phyloP scores from a whole-genome alignment of 2,329 filamentous ascomycete species.

The Colletotrichum acutatum region DNA sequence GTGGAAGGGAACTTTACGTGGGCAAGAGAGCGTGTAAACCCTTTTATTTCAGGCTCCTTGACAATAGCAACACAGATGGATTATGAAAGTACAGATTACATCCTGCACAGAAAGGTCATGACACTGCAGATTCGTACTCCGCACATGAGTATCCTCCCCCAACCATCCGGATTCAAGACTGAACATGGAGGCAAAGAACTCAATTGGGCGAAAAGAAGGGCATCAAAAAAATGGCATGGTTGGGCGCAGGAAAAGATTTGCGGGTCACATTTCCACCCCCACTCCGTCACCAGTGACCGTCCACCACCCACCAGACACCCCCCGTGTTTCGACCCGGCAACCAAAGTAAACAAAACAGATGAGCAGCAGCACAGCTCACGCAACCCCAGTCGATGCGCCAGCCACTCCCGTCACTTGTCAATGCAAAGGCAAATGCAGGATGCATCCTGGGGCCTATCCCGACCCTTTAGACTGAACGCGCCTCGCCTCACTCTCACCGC shows the following conservation, averaged over 20 bases:
- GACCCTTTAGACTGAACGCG: background rate
- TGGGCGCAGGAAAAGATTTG: background rate
- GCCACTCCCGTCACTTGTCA: slow-evolving; percentile 32
- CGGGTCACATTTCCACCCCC: slow-evolving; percentile 2
- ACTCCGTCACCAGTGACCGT: background rate
- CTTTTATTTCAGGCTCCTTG: background rate
- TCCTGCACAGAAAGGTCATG: too few relatives aligned
- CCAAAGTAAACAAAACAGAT: slow-evolving; percentile 28
- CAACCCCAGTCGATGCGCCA: background rate
- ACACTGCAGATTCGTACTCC: too few relatives aligned
- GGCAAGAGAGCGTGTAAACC: background rate
- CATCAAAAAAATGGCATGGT: slow-evolving; percentile 7
- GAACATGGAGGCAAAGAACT: background rate
- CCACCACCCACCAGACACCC: background rate
- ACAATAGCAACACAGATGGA: too few relatives aligned
- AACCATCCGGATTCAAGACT: background rate
- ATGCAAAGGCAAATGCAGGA: slow-evolving; percentile 21
- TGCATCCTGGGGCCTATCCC: background rate
- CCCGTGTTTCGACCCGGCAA: slow-evolving; percentile 20
- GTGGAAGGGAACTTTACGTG: too few relatives aligned
- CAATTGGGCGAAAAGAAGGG: slow-evolving; percentile 8
- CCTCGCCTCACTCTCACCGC: background rate
- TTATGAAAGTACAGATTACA: too few relatives aligned
- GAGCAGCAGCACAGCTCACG: background rate
- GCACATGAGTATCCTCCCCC: background rate